Evolutionary conservation across 352 stramenopile species (phyloP).

Genomic region (Pythium monospermum): DNA sequence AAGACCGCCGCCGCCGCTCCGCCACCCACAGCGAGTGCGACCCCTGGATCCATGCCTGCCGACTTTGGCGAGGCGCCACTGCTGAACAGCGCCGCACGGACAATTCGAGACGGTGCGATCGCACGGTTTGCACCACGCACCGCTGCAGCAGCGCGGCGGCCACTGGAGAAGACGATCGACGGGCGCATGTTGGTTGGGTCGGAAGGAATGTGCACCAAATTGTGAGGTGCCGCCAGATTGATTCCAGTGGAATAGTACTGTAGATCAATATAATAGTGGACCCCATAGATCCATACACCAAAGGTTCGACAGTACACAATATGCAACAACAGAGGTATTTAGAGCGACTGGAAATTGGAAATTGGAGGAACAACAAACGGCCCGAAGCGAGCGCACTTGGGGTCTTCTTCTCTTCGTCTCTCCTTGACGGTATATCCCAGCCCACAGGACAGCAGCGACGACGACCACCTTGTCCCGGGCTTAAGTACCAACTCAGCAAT

Average conservation of each 20-base stretch:
- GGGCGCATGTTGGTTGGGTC: conserved; percentile 6
- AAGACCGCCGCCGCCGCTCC: conserved; percentile 50
- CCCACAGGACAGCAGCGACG: too few relatives aligned
- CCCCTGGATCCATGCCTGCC: conserved; percentile 11
- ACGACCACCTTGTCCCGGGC: neutral
- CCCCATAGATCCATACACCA: too few relatives aligned
- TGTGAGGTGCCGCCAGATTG: conserved; percentile 16
- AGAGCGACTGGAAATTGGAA: too few relatives aligned
- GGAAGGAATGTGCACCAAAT: conserved; percentile 6
- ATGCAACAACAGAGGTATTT: neutral
- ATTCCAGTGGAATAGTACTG: too few relatives aligned
- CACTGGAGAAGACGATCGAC: conserved; percentile 5
- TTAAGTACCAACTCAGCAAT: conserved; percentile 1
- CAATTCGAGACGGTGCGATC: neutral
- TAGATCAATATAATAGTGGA: too few relatives aligned
- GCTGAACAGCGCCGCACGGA: conserved; percentile 19
- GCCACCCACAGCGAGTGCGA: conserved; percentile 22
- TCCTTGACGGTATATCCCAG: too few relatives aligned
- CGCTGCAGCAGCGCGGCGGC: conserved; percentile 5
- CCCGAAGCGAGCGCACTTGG: neutral
- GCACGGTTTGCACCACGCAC: neutral
- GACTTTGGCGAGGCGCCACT: conserved; percentile 1
- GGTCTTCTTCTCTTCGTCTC: too few relatives aligned
- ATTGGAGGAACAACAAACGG: neutral
- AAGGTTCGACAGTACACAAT: neutral